phyloP scores from a whole-genome alignment of 768 basidiomycete species.

The Aureoboletus auriporus region DNA sequence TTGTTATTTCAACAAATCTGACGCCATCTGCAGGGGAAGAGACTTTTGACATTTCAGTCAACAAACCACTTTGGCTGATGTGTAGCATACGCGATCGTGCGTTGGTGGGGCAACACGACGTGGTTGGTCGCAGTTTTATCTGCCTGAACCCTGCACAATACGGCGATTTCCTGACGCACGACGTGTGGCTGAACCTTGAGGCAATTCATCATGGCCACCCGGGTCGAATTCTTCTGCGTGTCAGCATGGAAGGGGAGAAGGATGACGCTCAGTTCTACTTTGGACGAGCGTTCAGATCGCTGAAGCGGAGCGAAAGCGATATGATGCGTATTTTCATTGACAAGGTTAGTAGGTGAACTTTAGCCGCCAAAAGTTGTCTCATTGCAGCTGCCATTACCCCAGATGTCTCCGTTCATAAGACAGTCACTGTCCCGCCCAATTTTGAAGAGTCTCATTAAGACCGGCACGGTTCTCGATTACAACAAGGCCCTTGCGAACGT shows the following conservation, averaged over 20 bases:
- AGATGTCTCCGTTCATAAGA: slow-evolving; percentile 95
- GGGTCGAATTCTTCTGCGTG: slow-evolving; percentile 79
- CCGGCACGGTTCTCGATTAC: slow-evolving; percentile 63
- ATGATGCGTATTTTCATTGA: slow-evolving; percentile 97
- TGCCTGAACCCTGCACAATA: slow-evolving; percentile 88
- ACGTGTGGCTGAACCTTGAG: slow-evolving; percentile 90
- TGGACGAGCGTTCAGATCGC: slow-evolving; percentile 87
- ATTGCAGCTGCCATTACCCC: not conserved
- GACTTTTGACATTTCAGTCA: slow-evolving; percentile 91
- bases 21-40: slow-evolving; percentile 76
- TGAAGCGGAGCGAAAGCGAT: slow-evolving; percentile 91
- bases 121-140: slow-evolving; percentile 85
- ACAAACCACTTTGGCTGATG: slow-evolving; percentile 95
- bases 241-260: slow-evolving; percentile 99
- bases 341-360: slow-evolving; percentile 54
- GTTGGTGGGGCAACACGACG: slow-evolving; percentile 89
- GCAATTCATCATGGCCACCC: slow-evolving; percentile 41
- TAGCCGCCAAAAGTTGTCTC: not conserved
- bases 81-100: slow-evolving; percentile 90
- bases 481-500: slow-evolving; percentile 86
- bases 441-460: slow-evolving; percentile 75
- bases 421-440: slow-evolving; percentile 77
- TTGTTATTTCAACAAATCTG: slow-evolving; percentile 1
- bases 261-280: slow-evolving; percentile 98
- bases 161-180: slow-evolving; percentile 85